Percentiles rank a stretch among this genome's conserved stretches.
These are phyloP conservation scores for Calonectria montana DNA, from an alignment of 2,329 filamentous ascomycete genomes.

Conservation along the genomic window DNA sequence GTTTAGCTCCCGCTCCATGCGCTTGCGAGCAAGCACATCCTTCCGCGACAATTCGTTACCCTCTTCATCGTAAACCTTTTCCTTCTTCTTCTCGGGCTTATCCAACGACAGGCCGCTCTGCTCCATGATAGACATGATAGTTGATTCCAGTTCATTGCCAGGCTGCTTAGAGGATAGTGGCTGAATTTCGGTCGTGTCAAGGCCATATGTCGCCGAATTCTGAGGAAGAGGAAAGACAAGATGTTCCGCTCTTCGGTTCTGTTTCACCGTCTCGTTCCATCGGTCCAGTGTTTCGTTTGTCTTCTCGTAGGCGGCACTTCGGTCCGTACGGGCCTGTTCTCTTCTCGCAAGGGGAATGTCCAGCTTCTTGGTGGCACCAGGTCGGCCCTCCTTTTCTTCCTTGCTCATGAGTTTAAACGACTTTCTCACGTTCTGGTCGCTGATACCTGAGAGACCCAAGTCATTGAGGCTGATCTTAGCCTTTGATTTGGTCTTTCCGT, in stretches of 20 bases:
- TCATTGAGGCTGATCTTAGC: conserved; percentile 81
- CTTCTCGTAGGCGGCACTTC: conserved; percentile 86
- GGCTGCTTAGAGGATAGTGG: conserved; percentile 73
- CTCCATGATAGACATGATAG: conserved; percentile 89
- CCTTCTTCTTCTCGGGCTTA: conserved; percentile 58
- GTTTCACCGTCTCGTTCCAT: conserved; percentile 96
- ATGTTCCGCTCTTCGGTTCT: conserved; percentile 91
- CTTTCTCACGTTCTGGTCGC: conserved; percentile 81
- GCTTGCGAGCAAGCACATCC: conserved; percentile 78
- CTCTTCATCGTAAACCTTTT: conserved; percentile 75
- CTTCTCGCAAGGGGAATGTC: conserved; percentile 85
- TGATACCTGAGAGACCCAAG: conserved; percentile 76
- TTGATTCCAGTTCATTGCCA: conserved; percentile 84
- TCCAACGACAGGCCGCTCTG: conserved; percentile 80
- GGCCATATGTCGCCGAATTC: conserved; percentile 70
- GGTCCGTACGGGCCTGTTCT: conserved; percentile 87
- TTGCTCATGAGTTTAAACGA: conserved; percentile 80
- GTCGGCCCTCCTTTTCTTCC: conserved; percentile 63
- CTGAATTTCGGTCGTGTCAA: conserved; percentile 71
- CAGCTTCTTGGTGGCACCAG: conserved; percentile 72
- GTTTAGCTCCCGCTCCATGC: conserved; percentile 84
- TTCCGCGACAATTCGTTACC: conserved; percentile 78
- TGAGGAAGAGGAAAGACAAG: conserved; percentile 87
- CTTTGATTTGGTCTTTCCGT: conserved; percentile 59
- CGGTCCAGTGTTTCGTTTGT: conserved; percentile 90